Evolutionary conservation across 345 rosid genomes (phyloP).

Genomic region (Citrus sp.): DNA sequence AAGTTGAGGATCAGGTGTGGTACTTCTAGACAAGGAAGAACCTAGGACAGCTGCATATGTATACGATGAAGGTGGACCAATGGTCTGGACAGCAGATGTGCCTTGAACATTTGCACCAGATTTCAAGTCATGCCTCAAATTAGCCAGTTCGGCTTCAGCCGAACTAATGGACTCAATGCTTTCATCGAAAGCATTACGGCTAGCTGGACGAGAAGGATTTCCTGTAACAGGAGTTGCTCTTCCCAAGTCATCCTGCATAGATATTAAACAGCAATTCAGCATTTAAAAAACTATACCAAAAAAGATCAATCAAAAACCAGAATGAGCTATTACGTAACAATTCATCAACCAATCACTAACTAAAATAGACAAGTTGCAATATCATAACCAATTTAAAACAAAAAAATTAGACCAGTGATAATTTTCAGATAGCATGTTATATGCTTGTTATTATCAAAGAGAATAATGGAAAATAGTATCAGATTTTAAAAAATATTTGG

Average conservation of each 20-base stretch:
- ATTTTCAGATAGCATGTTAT: neutral
- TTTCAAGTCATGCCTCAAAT: constrained; percentile 35
- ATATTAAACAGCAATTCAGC: constrained; percentile 8
- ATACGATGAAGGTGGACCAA: constrained; percentile 52
- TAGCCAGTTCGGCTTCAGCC: constrained; percentile 51
- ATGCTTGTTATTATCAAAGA: neutral
- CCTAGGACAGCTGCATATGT: constrained; percentile 84
- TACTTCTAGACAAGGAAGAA: constrained; percentile 71
- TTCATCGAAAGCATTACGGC: constrained; percentile 73
- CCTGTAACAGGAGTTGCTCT: constrained; percentile 31
- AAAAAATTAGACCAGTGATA: neutral
- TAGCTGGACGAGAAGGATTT: constrained; percentile 72
- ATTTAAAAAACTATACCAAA: neutral
- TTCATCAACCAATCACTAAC: neutral
- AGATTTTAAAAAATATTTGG: neutral
- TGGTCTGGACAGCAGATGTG: constrained; percentile 42
- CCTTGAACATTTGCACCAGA: constrained; percentile 46
- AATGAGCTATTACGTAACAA: neutral
- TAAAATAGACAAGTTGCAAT: neutral
- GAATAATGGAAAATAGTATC: neutral
- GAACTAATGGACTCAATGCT: constrained; percentile 35
- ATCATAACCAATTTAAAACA: neutral
- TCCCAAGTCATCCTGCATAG: constrained; percentile 62
- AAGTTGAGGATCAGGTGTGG: constrained; percentile 86
- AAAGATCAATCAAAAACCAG: neutral